Evolutionary conservation across 306 rosid species (phyloP), one percentile per base, ranked within the genome.

Genomic region (Sophora flavescens): DNA sequence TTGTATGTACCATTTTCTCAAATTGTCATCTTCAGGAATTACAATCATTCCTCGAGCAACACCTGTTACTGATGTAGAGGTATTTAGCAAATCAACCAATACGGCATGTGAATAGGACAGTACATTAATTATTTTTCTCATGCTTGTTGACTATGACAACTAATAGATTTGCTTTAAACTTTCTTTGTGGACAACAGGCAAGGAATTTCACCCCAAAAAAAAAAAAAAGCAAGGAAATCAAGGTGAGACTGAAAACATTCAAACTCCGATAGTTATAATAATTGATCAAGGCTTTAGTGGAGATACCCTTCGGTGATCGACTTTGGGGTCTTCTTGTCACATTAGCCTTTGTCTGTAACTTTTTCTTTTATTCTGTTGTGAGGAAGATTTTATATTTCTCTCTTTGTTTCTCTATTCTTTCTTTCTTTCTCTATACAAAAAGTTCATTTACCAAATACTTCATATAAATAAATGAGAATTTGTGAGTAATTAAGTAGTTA

Each of bases 221-320:
- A n/a, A n/a, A n/a, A n/a, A n/a, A n/a, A n/a, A n/a, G n/a, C n/a
- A n/a, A n/a, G n/a, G n/a, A 77, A 88, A 78, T 78, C 75, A 76
- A 68, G 86, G 84, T 36, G 97, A 84, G n/a, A 70, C 90, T 8
- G 97, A 91, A 50, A 60, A 73, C 5, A 42, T 82, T 81, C 99
- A 98, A 63, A 91, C 87, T 72, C 99, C 99, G 0, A 63, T 82
- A 59, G 98, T 95, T 73, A 86, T 92, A 73, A 91, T 92, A 28
- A 28, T 28, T 72, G 98, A 95, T 82, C 99, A 92, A 87, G 98
- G 91, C 72, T 87, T 97, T n/a, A n/a, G n/a, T n/a, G n/a, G n/a
- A n/a, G n/a, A n/a, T n/a, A n/a, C n/a, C n/a, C n/a, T n/a, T n/a
- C n/a, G n/a, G n/a, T n/a, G n/a, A n/a, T n/a, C n/a, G n/a, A n/a